phyloP scores from a whole-genome alignment of 2,329 filamentous ascomycete genomes.

The Coniochaeta sp. region DNA sequence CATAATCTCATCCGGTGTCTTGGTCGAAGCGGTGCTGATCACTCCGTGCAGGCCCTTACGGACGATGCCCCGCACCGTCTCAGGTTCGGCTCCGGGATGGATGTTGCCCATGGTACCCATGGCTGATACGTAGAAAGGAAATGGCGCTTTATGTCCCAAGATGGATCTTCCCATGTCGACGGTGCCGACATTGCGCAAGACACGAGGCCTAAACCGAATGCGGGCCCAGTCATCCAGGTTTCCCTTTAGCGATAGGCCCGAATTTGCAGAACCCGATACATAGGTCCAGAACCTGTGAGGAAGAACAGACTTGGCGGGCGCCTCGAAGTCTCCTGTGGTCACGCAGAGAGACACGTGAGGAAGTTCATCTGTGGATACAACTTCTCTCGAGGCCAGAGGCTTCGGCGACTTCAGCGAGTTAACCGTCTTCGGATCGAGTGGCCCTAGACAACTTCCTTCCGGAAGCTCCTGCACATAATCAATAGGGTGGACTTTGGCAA shows the following conservation, averaged over 20 bases:
- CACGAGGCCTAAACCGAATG: constrained; percentile 20
- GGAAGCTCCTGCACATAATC: constrained; percentile 22
- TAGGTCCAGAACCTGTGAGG: constrained; percentile 44
- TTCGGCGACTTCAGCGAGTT: constrained; percentile 13
- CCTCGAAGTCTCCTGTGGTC: constrained; percentile 39
- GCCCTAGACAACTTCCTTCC: constrained; percentile 18
- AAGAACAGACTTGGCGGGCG: constrained; percentile 44
- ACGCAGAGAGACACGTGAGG: constrained; percentile 20
- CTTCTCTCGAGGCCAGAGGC: not conserved
- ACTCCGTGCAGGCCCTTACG: constrained; percentile 5
- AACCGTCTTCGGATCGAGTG: constrained; percentile 16
- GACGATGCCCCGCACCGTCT: not conserved
- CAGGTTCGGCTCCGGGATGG: constrained; percentile 1
- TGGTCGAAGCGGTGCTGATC: constrained; percentile 6
- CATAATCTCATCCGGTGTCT: constrained; percentile 3
- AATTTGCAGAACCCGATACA: constrained; percentile 19
- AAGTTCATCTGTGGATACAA: constrained; percentile 9
- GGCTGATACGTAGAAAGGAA: constrained; percentile 2
- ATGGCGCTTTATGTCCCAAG: constrained; percentile 11
- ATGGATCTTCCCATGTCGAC: constrained; percentile 16
- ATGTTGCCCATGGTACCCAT: constrained; percentile 4
- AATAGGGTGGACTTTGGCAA: constrained; percentile 20
- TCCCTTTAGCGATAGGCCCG: constrained; percentile 18
- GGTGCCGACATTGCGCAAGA: constrained; percentile 19
- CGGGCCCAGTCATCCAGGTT: constrained; percentile 20